Base-by-base conservation (phyloP, 2,329 filamentous ascomycete genomes). In the Pyricularia grisea region DNA sequence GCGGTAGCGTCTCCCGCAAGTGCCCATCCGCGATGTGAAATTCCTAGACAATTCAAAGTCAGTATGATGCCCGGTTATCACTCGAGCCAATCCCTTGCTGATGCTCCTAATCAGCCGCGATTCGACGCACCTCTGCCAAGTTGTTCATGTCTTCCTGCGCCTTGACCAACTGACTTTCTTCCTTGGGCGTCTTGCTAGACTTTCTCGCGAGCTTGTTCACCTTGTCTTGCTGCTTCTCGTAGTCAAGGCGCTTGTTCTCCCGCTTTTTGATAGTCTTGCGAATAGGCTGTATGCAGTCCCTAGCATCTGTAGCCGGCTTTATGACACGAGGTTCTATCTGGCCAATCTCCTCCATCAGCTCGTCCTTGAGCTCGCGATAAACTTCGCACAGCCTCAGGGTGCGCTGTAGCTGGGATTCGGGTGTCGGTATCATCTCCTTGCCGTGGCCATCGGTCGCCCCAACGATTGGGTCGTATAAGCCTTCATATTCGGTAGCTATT, bases 251-350 rank as follows among this genome's bases (percentile, higher is more conserved):
- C 79, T 89, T 92, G 74, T 94, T 91, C 76, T 95, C 92, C 65
- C 93, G 84, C 78, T 92, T 93, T 80, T 94, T 95, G 75, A 96
- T 92, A 0, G 89, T 90, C 80, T 93, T 95, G 75, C 91, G 89
- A 76, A 95, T 83, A 2, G 90, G 88, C 72, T 89, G 87, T 70
- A 94, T 83, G 68, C 81, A 86, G 68, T 90, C 87, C 74, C 88
- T 90, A 9, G 90, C 90, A 68, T 90, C 85, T 69, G 86, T 87
- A 4, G 90, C 90, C 0, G 92, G 91, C 70, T 83, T 83, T 68
- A 94, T 86, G 71, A 95, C 85, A 72, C 87, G 87, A 11, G 82
- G 79, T 72, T 94, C 91, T 72, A 96, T 91, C 73, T 87, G 84
- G 69, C 81, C 83, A 69, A 95, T 82, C 75, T 95, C 92, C 70